Percentiles rank a stretch among this genome's conserved stretches.
Evolutionary conservation across 148 eudicot genomes (phyloP).

Genomic region (Agrostemma githago): DNA sequence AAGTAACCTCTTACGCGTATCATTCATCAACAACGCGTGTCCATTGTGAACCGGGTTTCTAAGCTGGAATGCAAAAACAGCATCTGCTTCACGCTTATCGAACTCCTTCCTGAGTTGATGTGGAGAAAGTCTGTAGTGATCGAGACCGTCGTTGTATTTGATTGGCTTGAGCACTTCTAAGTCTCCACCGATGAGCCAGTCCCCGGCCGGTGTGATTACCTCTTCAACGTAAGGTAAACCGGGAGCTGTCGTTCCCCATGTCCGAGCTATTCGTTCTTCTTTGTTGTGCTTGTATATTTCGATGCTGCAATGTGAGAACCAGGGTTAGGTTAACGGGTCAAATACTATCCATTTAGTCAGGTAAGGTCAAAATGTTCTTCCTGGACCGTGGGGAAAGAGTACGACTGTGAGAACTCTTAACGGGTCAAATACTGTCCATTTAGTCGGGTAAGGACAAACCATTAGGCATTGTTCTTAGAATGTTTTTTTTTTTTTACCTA

Average conservation of each 20-base stretch:
- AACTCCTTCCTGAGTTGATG: constrained; percentile 62
- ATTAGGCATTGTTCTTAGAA: too few species aligned
- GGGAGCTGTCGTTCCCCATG: constrained; percentile 79
- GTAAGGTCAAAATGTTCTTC: too few species aligned
- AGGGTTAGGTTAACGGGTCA: not conserved
- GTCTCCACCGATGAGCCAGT: constrained; percentile 84
- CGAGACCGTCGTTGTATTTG: constrained; percentile 84
- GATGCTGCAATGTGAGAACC: constrained; percentile 35
- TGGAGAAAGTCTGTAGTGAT: constrained; percentile 74
- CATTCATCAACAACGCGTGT: constrained; percentile 84
- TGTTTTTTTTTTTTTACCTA: too few species aligned
- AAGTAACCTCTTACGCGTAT: constrained; percentile 59
- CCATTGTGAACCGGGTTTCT: constrained; percentile 88
- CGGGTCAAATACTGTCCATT: too few species aligned
- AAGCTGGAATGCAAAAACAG: constrained; percentile 81
- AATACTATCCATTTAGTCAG: too few species aligned
- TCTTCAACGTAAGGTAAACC: constrained; percentile 84
- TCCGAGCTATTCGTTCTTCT: constrained; percentile 84
- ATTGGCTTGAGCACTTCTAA: constrained; percentile 59
- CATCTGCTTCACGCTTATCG: constrained; percentile 72
- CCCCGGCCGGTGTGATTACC: constrained; percentile 63
- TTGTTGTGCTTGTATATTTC: constrained; percentile 78
- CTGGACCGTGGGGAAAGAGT: too few species aligned
- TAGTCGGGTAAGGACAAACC: too few species aligned
- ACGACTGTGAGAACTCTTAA: too few species aligned